Percentiles rank a stretch among this genome's conserved stretches.
phyloP scores from a whole-genome alignment of 139 green algal species.

The Volvox reticuliferus region DNA sequence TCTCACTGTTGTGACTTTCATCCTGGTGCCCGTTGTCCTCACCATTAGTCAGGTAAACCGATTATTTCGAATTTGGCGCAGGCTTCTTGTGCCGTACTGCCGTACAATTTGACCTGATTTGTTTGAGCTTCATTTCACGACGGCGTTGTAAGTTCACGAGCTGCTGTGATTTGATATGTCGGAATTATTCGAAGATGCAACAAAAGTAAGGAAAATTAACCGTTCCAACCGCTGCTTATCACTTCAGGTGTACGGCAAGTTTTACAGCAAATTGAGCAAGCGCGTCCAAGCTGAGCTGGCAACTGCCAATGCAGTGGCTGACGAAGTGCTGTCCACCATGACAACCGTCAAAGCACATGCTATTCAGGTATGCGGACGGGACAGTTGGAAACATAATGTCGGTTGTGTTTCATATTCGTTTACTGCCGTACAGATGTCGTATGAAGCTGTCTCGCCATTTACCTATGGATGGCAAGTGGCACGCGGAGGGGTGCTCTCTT shows the following conservation, averaged over 20 bases:
- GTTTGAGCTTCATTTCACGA: no score
- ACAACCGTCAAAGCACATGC: constrained; percentile 85
- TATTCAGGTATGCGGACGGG: constrained; percentile 52
- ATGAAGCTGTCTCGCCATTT: no score
- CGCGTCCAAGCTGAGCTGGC: constrained; percentile 76
- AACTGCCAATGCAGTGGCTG: constrained; percentile 82
- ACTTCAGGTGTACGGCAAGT: constrained; percentile 84
- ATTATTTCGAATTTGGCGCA: neutral
- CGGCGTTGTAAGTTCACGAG: no score
- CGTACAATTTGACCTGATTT: neutral
- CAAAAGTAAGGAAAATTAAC: no score
- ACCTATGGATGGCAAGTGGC: no score
- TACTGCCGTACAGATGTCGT: neutral
- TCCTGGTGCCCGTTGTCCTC: constrained; percentile 83
- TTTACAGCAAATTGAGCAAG: constrained; percentile 81
- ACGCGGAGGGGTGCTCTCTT: no score
- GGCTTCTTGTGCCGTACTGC: neutral
- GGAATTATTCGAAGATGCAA: no score
- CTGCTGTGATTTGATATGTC: no score
- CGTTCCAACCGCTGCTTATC: neutral
- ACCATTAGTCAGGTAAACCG: constrained; percentile 77
- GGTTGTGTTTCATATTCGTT: neutral
- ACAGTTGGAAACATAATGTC: neutral
- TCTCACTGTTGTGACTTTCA: constrained; percentile 78
- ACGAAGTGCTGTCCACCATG: constrained; percentile 80